Percentiles rank a stretch among this genome's conserved stretches.
These are phyloP conservation scores for Naumovozyma castellii DNA, from an alignment of 805 yeast genomes.

Conservation along the genomic window DNA sequence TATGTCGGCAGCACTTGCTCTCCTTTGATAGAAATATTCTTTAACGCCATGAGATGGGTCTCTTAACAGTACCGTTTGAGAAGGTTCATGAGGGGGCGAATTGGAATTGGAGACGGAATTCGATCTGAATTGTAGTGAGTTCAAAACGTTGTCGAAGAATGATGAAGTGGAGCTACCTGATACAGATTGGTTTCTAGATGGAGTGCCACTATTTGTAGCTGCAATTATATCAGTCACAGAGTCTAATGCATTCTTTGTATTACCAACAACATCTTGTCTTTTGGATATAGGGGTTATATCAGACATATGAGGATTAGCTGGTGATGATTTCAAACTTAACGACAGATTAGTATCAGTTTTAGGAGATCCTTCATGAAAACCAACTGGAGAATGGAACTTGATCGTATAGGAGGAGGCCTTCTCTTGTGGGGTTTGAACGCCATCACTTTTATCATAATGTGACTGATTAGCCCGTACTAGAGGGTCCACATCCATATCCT, in stretches of 20 bases:
- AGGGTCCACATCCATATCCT: neutral
- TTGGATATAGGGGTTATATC: slow-evolving; percentile 16
- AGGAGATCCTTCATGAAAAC: neutral
- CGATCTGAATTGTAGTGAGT: slow-evolving; percentile 13
- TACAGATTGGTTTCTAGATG: neutral
- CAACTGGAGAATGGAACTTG: neutral
- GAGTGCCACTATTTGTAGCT: neutral
- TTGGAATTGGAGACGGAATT: neutral
- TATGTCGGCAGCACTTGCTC: neutral
- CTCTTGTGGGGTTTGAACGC: no score
- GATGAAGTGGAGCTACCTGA: slow-evolving; percentile 1
- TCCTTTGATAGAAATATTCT: neutral
- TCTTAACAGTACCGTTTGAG: neutral
- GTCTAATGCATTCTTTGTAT: slow-evolving; percentile 11
- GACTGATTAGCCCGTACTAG: no score
- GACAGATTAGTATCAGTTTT: neutral
- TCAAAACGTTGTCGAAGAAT: slow-evolving; percentile 19
- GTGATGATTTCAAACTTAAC: slow-evolving; percentile 17
- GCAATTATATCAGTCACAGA: slow-evolving; percentile 14
- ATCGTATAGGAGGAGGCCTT: no score
- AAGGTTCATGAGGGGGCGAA: no score
- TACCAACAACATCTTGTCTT: slow-evolving; percentile 1
- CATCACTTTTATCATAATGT: no score
- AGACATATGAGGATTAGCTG: slow-evolving; percentile 24
- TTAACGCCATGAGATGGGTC: neutral